Evolutionary conservation across 2,329 filamentous ascomycete genomes (phyloP).

Genomic region (Pseudonectria buxi): DNA sequence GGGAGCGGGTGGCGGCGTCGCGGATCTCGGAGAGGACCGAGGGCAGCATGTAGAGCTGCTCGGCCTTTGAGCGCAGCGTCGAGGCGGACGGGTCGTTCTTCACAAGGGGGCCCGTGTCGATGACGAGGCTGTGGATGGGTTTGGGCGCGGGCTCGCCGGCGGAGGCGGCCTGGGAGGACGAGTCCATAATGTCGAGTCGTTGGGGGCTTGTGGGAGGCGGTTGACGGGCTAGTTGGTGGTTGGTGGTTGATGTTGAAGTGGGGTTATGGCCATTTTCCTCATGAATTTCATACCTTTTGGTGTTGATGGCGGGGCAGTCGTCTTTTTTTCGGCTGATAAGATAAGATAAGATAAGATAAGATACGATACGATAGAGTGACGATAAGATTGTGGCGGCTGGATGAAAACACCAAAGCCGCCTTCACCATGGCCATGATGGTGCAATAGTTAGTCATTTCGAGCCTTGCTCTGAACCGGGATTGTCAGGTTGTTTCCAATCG

Average conservation of each 20-base stretch:
- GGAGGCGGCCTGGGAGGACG: conserved; percentile 7
- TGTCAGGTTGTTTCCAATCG: too few species aligned
- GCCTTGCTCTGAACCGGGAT: too few species aligned
- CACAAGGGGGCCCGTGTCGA: conserved; percentile 90
- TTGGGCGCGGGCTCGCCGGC: conserved; percentile 38
- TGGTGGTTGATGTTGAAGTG: conserved; percentile 4
- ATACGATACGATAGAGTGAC: too few species aligned
- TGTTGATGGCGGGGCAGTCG: conserved; percentile 19
- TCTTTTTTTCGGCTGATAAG: conserved; percentile 7
- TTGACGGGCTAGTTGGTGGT: background rate
- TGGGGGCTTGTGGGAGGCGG: background rate
- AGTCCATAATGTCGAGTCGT: conserved; percentile 15
- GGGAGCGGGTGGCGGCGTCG: conserved; percentile 70
- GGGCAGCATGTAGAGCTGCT: conserved; percentile 74
- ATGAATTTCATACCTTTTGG: conserved; percentile 17
- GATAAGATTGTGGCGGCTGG: conserved; percentile 1
- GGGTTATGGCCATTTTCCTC: conserved; percentile 10
- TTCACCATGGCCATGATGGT: too few species aligned
- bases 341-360: too few species aligned
- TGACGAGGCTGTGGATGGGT: conserved; percentile 72
- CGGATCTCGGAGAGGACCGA: conserved; percentile 83
- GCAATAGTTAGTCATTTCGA: too few species aligned
- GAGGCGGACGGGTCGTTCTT: conserved; percentile 85
- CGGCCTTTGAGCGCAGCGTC: conserved; percentile 69
- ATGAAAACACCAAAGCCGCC: too few species aligned